Conservation (phyloP, 2,329 filamentous ascomycete species). For the Blastomyces parvus region DNA sequence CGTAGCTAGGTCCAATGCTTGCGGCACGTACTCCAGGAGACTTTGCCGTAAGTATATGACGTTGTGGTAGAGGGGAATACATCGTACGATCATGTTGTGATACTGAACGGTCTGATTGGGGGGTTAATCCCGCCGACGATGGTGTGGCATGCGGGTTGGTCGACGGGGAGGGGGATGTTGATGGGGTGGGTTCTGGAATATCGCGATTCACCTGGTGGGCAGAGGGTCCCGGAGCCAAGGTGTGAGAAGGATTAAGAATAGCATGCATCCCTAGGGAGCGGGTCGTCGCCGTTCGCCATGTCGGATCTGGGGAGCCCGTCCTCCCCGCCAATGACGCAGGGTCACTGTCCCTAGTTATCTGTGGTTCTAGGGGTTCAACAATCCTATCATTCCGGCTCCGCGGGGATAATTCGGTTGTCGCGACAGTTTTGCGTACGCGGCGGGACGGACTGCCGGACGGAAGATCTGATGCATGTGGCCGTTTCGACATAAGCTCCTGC, state of each 20-base stretch:
- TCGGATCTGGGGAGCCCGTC: not conserved
- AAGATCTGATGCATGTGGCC: slow-evolving; percentile 23
- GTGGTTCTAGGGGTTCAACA: slow-evolving; percentile 6
- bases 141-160: slow-evolving; percentile 10
- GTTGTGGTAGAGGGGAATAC: slow-evolving; percentile 26
- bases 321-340: not conserved
- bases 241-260: slow-evolving; percentile 32
- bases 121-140: slow-evolving; percentile 11
- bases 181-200: slow-evolving; percentile 18
- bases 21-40: slow-evolving; percentile 32
- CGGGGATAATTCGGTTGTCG: slow-evolving; percentile 7
- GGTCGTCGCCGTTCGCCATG: slow-evolving; percentile 14
- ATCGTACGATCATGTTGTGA: slow-evolving; percentile 22
- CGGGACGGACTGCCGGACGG: slow-evolving; percentile 22
- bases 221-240: slow-evolving; percentile 17
- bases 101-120: slow-evolving; percentile 12
- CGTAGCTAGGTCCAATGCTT: slow-evolving; percentile 21
- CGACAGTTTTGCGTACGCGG: slow-evolving; percentile 2
- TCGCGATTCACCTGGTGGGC: slow-evolving; percentile 20
- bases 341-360: not conserved
- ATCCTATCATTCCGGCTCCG: slow-evolving; percentile 17
- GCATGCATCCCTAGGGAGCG: slow-evolving; percentile 34
- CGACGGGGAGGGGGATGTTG: slow-evolving; percentile 11
- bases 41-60: slow-evolving; percentile 26
- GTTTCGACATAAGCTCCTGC: slow-evolving; percentile 33